Percentiles rank a stretch among this genome's conserved stretches.
Evolutionary conservation across 169 alveolate genomes (phyloP).

Genomic region (Plasmodium coatneyi): DNA sequence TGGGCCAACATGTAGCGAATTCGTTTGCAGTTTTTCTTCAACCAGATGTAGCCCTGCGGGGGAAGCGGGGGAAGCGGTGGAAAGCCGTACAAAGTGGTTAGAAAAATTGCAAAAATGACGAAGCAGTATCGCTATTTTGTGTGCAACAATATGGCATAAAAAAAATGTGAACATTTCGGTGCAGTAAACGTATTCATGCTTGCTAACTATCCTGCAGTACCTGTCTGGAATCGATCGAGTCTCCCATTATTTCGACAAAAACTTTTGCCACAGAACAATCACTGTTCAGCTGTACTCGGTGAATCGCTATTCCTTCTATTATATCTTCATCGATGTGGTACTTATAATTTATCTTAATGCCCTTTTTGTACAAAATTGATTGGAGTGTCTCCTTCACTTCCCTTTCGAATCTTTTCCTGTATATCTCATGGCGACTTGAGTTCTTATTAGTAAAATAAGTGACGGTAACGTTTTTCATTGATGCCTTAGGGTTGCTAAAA

Average conservation of each 20-base stretch:
- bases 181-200: background rate
- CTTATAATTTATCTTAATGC: slow-evolving; percentile 65
- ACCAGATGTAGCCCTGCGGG: slow-evolving; percentile 61
- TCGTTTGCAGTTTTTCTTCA: slow-evolving; percentile 48
- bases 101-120: background rate
- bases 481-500: slow-evolving; percentile 1
- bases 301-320: slow-evolving; percentile 64
- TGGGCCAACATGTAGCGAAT: slow-evolving; percentile 70
- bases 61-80: background rate
- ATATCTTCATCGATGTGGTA: slow-evolving; percentile 74
- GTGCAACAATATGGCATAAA: background rate
- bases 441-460: slow-evolving; percentile 21
- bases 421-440: slow-evolving; percentile 60
- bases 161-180: background rate
- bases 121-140: background rate
- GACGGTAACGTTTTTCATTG: background rate
- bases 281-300: slow-evolving; percentile 29
- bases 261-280: slow-evolving; percentile 76
- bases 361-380: slow-evolving; percentile 60
- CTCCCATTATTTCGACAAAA: slow-evolving; percentile 70
- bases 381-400: slow-evolving; percentile 60
- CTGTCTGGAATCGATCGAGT: slow-evolving; percentile 70
- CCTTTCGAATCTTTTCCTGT: slow-evolving; percentile 63
- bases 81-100: background rate
- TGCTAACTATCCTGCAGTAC: background rate